These are phyloP conservation scores for Fragaria ananassa DNA, from an alignment of 306 rosid species.

Conservation along the genomic window DNA sequence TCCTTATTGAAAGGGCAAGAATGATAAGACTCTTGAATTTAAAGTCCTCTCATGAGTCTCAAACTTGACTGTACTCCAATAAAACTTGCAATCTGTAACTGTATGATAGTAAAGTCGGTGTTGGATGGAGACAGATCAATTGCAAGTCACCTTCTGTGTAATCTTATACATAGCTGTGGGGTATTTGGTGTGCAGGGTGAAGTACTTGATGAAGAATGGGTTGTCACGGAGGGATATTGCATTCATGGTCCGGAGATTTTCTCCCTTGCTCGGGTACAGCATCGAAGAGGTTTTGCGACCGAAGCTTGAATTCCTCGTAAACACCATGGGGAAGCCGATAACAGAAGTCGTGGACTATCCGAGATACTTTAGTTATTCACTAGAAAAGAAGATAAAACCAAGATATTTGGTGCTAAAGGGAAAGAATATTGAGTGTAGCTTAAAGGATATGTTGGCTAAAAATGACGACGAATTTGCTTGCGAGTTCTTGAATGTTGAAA, in stretches of 20 bases:
- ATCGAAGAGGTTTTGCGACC: conserved; percentile 74
- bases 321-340: conserved; percentile 73
- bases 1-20: neutral
- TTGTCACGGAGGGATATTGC: conserved; percentile 61
- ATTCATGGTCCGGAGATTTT: conserved; percentile 69
- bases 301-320: conserved; percentile 68
- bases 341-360: conserved; percentile 78
- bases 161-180: conserved; percentile 13
- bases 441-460: conserved; percentile 80
- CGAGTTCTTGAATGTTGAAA: conserved; percentile 39
- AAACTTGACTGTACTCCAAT: neutral
- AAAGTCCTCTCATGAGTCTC: neutral
- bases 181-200: conserved; percentile 45
- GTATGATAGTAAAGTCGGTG: neutral
- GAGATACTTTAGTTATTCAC: conserved; percentile 87
- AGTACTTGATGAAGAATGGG: conserved; percentile 63
- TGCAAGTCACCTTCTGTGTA: neutral
- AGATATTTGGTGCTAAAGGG: conserved; percentile 63
- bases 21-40: neutral
- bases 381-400: conserved; percentile 84
- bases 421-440: conserved; percentile 59
- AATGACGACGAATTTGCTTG: conserved; percentile 78
- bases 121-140: neutral
- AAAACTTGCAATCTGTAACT: neutral
- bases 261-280: conserved; percentile 84